Evolutionary conservation across 78 protist genomes (phyloP), one percentile per base, ranked within the genome.

Genomic region (Cavenderia fasciculata): DNA sequence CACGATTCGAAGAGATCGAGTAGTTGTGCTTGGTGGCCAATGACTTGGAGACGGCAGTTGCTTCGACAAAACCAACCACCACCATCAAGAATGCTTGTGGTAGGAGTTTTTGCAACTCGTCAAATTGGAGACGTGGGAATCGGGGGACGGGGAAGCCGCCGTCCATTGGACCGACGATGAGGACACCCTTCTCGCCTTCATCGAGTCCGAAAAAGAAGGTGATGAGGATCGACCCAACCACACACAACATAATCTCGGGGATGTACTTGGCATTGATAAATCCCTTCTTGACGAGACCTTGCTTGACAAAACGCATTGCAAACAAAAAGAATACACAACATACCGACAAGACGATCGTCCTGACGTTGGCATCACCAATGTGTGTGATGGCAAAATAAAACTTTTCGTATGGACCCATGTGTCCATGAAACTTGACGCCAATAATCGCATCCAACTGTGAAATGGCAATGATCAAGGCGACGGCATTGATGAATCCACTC

Each of bases 401-500:
- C 43, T 68, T 82, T 54, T 82, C 49, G 41, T 82, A 82, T 5
- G 90, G 90, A 2, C 90, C 90, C 29, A 46, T n/a, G 14, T 71
- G 78, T 21, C 18, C 29, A 18, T 4, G 8, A 7, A 66, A 1
- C 5, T 8, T 43, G 19, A 76, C 59, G 66, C 87, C 74, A 27
- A 63, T 44, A 19, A 87, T 43, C 11, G 74, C 52, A 57, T 77
- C 86, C 72, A 87, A 61, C 65, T 87, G 93, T 36, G 73, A 68
- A 41, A 87, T 66, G 21, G 86, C 87, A 59, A 87, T 87, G 33
- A 77, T 70, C 29, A 87, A 47, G 14, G 93, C 93, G 21, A 87
- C 93, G 0, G 93, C 93, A 70, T 87, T 87, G 61, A 87, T 74
- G 44, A 87, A 87, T 27, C 93, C 93, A 18, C 74, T 69, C 21